A percentile compares a stretch with the other conserved stretches of the same genome.
phyloP scores from a whole-genome alignment of 495 filamentous ascomycete species.

The Hyaloscypha variabilis region DNA sequence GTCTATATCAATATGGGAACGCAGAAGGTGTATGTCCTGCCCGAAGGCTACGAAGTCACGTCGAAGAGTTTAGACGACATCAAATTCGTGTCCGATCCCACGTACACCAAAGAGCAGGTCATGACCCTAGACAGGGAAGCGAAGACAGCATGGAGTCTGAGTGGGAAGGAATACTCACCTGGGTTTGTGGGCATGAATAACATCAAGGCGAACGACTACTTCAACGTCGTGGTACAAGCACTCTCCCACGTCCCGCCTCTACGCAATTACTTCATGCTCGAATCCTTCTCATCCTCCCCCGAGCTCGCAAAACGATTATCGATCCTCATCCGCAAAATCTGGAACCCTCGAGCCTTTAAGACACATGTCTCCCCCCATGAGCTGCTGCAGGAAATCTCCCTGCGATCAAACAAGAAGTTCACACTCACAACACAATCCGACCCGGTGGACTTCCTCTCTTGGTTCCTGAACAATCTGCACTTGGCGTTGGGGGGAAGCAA shows the following conservation, averaged over 20 bases:
- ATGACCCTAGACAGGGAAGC: constrained; percentile 77
- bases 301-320: constrained; percentile 78
- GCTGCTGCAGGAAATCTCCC: constrained; percentile 89
- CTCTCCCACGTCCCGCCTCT: constrained; percentile 88
- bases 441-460: constrained; percentile 93
- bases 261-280: constrained; percentile 90
- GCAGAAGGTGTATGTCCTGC: constrained; percentile 93
- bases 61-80: constrained; percentile 97
- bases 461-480: constrained; percentile 96
- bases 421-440: constrained; percentile 90
- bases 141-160: constrained; percentile 74
- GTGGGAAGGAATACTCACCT: constrained; percentile 81
- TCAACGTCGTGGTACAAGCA: constrained; percentile 95
- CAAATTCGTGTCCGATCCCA: constrained; percentile 97
- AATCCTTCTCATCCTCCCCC: constrained; percentile 60
- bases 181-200: constrained; percentile 99
- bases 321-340: constrained; percentile 93
- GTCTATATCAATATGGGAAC: constrained; percentile 97
- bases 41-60: constrained; percentile 95
- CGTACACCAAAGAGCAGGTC: constrained; percentile 78
- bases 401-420: constrained; percentile 89
- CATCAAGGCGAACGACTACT: constrained; percentile 98
- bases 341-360: constrained; percentile 97
- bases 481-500: constrained; percentile 88
- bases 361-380: constrained; percentile 97